Base-by-base conservation (phyloP, 2,329 filamentous ascomycete species). In the Colletotrichum sansevieriae region DNA sequence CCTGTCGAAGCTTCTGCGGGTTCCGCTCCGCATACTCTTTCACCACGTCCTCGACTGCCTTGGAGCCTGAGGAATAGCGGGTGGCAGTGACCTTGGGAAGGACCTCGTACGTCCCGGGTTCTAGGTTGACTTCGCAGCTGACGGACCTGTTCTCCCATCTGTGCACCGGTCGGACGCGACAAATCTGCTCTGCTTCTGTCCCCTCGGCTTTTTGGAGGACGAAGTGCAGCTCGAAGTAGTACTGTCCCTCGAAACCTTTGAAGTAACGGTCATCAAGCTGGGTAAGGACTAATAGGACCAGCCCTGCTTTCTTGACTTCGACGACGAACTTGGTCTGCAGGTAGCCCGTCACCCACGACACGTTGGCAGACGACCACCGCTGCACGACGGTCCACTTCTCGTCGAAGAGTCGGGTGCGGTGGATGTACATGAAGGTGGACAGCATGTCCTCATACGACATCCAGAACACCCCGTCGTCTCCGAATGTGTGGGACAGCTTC, bases 401-500 rank as follows among this genome's bases (percentile, higher is more conserved):
- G 60, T 84, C 83, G 72, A 89, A 89, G 22, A 89, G 83, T 1
- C 87, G 84, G 0, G 87, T 89, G 65, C 87, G 84, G 73, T 89
- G 85, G 67, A 89, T 85, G 58, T 84, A 82, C 71, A 87, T 85
- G 63, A 87, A 89, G 71, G 88, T 88, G 69, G 81, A 80, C n/a
- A 89, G 81, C 11, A 89, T 82, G 72, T 89, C 87, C 18, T 85
- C 81, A 72, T 89, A 88, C 2, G 84, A 82, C 73, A 88, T 88
- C 86, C 86, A 88, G 70, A 88, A 88, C 52, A 85, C 88, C 25
- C 92, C 92, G 73, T 95, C 92, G 72, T 93, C 91, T 44, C 92
- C 92, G 72, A 95, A 95, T 47, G 87, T 88, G 76, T 95, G 92
- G 52, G 86, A 84, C 1, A 96, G 84, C 73, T 91, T 89, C 68